Evolutionary conservation across 2,329 filamentous ascomycete species (phyloP).

Genomic region (Paramyrothecium sp.): DNA sequence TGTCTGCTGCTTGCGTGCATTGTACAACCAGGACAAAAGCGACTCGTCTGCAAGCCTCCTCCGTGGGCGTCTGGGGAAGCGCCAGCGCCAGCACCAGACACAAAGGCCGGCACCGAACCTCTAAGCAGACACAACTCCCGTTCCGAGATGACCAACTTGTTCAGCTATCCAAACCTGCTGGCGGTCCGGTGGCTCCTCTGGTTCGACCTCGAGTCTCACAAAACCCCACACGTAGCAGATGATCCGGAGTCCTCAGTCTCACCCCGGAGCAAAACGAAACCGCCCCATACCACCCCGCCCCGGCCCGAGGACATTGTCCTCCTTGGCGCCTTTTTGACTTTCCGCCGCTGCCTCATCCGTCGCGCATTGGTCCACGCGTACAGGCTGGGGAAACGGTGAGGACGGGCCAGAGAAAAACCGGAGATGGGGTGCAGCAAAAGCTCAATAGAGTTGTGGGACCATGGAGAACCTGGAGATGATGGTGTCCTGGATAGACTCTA

Average conservation of each 20-base stretch:
- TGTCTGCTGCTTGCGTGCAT: neutral
- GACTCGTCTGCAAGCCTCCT: neutral
- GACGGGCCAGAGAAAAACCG: neutral
- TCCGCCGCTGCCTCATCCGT: neutral
- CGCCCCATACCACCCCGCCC: neutral
- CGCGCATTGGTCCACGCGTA: too few species aligned
- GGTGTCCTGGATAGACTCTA: too few species aligned
- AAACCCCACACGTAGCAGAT: neutral
- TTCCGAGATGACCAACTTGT: neutral
- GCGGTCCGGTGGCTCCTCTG: neutral
- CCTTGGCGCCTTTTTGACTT: neutral
- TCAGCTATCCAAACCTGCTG: neutral
- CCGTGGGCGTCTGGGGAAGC: neutral
- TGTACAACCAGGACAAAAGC: neutral
- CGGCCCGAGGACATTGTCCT: neutral
- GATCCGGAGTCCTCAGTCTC: neutral
- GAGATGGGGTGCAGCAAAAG: neutral
- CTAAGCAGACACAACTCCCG: neutral
- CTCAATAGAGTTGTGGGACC: too few species aligned
- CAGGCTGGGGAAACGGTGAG: neutral
- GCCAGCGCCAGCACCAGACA: neutral
- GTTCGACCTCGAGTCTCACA: neutral
- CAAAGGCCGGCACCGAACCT: neutral
- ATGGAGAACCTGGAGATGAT: too few species aligned
- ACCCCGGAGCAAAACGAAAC: neutral